These are phyloP conservation scores for Pseudogymnoascus sp. DNA, from an alignment of 2,329 filamentous ascomycete genomes.

Conservation along the genomic window DNA sequence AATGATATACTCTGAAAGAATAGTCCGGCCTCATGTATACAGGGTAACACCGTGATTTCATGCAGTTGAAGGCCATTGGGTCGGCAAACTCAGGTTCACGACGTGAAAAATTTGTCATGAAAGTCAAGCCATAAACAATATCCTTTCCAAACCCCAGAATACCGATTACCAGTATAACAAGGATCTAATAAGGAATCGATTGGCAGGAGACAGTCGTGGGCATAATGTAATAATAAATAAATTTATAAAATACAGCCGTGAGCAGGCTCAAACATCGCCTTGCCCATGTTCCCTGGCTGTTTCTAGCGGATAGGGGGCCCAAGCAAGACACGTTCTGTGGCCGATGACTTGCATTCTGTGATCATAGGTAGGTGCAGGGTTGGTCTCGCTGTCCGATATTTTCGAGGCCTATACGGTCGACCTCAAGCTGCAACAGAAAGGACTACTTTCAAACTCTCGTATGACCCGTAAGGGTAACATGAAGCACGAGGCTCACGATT, in stretches of 20 bases:
- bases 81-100: background rate
- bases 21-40: background rate
- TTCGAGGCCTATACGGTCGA: background rate
- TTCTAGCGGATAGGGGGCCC: background rate
- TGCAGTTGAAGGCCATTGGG: background rate
- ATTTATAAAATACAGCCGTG: background rate
- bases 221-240: background rate
- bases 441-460: background rate
- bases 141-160: background rate
- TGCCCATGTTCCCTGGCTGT: background rate
- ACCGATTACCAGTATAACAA: background rate
- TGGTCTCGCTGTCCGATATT: background rate
- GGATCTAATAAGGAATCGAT: background rate
- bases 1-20: background rate
- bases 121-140: background rate
- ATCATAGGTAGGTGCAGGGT: background rate
- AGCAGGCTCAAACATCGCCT: background rate
- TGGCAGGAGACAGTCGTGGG: background rate
- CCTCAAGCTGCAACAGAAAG: background rate
- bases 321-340: slow-evolving; percentile 1
- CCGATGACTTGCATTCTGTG: slow-evolving; percentile 2
- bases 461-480: background rate
- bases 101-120: slow-evolving; percentile 5
- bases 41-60: background rate
- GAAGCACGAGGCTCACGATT: background rate